These are phyloP conservation scores for Rhizopogon vulgaris DNA, from an alignment of 768 basidiomycete genomes.

Conservation along the genomic window DNA sequence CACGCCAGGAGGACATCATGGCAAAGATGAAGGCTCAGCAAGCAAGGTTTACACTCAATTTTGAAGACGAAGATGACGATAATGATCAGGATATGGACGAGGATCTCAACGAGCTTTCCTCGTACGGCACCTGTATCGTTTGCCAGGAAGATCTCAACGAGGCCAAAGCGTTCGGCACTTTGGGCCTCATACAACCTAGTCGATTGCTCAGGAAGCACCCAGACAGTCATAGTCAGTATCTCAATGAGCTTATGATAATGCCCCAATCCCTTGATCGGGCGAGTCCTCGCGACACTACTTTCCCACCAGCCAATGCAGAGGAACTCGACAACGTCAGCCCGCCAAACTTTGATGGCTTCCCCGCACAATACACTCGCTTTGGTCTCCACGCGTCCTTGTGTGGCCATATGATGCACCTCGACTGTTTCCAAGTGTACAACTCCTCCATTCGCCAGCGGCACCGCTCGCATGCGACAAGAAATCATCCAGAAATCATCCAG, in stretches of 20 bases:
- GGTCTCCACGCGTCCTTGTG: slow-evolving; percentile 86
- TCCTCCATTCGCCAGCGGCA: slow-evolving; percentile 83
- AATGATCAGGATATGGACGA: slow-evolving; percentile 45
- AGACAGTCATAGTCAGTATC: slow-evolving; percentile 49
- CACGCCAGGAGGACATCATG: slow-evolving; percentile 91
- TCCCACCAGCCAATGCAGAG: slow-evolving; percentile 21
- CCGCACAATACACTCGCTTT: slow-evolving; percentile 67
- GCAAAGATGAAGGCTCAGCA: slow-evolving; percentile 93
- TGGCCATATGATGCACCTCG: slow-evolving; percentile 95
- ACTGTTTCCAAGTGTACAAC: slow-evolving; percentile 90
- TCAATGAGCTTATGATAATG: slow-evolving; percentile 68
- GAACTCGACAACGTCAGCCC: slow-evolving; percentile 34
- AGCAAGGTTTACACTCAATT: slow-evolving; percentile 75
- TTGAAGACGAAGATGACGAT: slow-evolving; percentile 71
- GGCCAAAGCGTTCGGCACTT: slow-evolving; percentile 70
- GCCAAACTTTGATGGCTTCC: slow-evolving; percentile 71
- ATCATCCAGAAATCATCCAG: slow-evolving; percentile 92
- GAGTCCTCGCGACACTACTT: slow-evolving; percentile 25
- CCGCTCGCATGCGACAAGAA: slow-evolving; percentile 80
- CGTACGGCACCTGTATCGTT: slow-evolving; percentile 93
- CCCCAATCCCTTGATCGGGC: slow-evolving; percentile 62
- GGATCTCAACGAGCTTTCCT: slow-evolving; percentile 40
- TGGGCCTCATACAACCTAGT: slow-evolving; percentile 87
- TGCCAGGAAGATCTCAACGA: slow-evolving; percentile 90
- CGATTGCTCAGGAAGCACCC: slow-evolving; percentile 75